Percentiles rank a stretch among this genome's conserved stretches.
Conservation (phyloP, 2,329 filamentous ascomycete species). For the Venturia nashicola region DNA sequence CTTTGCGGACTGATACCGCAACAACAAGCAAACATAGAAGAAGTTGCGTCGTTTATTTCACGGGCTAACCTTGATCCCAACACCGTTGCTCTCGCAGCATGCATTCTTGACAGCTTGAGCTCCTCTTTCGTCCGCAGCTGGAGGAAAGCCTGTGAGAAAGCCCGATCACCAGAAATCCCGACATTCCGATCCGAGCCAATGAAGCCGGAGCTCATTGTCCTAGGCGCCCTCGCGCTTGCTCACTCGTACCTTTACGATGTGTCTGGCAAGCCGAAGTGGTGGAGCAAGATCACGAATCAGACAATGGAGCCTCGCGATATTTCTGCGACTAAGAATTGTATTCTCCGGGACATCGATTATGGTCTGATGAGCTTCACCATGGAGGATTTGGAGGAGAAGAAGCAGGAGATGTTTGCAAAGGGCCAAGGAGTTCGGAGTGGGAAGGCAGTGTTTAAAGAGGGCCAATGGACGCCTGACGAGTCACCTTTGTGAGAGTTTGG, state of each 20-base stretch:
- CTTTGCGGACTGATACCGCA: conserved; percentile 24
- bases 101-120: conserved; percentile 24
- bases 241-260: conserved; percentile 23
- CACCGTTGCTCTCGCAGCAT: conserved; percentile 25
- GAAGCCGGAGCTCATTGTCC: conserved; percentile 22
- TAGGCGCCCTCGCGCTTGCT: conserved; percentile 23
- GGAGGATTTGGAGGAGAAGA: conserved; percentile 20
- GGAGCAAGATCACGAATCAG: conserved; percentile 19
- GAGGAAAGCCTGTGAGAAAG: conserved; percentile 14
- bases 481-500: neutral
- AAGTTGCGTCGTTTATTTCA: conserved; percentile 19
- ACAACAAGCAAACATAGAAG: conserved; percentile 18
- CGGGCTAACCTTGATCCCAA: conserved; percentile 20
- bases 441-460: neutral
- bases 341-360: conserved; percentile 26
- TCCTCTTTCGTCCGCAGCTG: conserved; percentile 21
- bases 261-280: conserved; percentile 19
- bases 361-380: conserved; percentile 22
- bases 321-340: conserved; percentile 20
- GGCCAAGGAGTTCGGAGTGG: neutral
- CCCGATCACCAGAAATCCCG: neutral
- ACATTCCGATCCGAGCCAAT: neutral
- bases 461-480: neutral
- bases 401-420: conserved; percentile 17
- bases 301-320: conserved; percentile 20